Evolutionary conservation across 345 rosid species (phyloP).

Genomic region (Dipteronia dyeriana): DNA sequence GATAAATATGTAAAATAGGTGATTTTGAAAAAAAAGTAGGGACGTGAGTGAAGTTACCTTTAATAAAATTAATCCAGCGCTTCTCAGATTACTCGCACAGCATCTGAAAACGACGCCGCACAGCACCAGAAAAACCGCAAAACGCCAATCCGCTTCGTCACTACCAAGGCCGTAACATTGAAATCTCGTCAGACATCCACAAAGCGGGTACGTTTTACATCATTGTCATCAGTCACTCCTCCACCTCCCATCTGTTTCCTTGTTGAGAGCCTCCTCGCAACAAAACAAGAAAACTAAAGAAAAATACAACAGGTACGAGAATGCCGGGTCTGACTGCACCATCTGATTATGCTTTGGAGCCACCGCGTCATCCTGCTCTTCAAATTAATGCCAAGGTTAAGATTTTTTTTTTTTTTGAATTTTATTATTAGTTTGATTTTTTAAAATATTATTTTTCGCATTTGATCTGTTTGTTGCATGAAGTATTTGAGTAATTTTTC

Average conservation of each 20-base stretch:
- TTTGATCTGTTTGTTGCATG: too few relatives aligned
- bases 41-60: too few relatives aligned
- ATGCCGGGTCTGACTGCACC: conserved; percentile 88
- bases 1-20: too few relatives aligned
- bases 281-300: not conserved
- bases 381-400: conserved; percentile 76
- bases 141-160: too few relatives aligned
- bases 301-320: not conserved
- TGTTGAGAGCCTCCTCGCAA: not conserved
- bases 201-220: not conserved
- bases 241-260: too few relatives aligned
- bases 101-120: conserved; percentile 7
- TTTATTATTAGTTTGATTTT: not conserved
- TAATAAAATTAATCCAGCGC: too few relatives aligned
- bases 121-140: not conserved
- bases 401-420: not conserved
- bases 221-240: too few relatives aligned
- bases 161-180: too few relatives aligned
- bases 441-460: not conserved
- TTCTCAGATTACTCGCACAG: too few relatives aligned
- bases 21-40: too few relatives aligned
- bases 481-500: not conserved
- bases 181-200: too few relatives aligned
- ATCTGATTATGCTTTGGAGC: conserved; percentile 75
- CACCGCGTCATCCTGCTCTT: conserved; percentile 76